These are phyloP conservation scores for Bacidia rubella DNA, from an alignment of 495 filamentous ascomycete genomes.

Conservation along the genomic window DNA sequence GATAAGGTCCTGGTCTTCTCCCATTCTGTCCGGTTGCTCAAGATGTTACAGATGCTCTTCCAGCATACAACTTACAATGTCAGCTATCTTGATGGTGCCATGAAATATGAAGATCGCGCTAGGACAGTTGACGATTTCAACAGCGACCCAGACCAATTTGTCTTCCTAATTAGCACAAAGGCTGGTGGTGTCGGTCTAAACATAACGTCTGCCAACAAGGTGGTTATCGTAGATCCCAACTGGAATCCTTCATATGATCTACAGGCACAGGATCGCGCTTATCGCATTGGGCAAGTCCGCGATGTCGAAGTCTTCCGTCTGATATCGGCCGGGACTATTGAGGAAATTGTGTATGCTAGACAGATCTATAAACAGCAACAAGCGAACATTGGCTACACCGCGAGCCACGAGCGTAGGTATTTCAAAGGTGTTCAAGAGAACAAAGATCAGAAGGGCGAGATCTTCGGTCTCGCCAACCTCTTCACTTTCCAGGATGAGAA, in stretches of 20 bases:
- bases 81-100: conserved; percentile 77
- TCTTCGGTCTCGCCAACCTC: conserved; percentile 84
- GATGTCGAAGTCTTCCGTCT: conserved; percentile 96
- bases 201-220: conserved; percentile 96
- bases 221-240: conserved; percentile 93
- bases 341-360: conserved; percentile 92
- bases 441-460: conserved; percentile 71
- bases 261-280: conserved; percentile 93
- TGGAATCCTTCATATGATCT: conserved; percentile 94
- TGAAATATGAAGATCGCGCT: conserved; percentile 72
- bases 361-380: conserved; percentile 99
- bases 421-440: conserved; percentile 90
- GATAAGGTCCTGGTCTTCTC: conserved; percentile 95
- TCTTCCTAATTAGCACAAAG: conserved; percentile 90
- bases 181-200: conserved; percentile 86
- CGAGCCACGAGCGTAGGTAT: conserved; percentile 81
- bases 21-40: conserved; percentile 72
- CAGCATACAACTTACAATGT: conserved; percentile 82
- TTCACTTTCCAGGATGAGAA: conserved; percentile 71
- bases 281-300: conserved; percentile 82
- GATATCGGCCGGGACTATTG: conserved; percentile 85
- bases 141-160: conserved; percentile 73
- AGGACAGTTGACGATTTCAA: conserved; percentile 84
- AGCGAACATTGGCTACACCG: conserved; percentile 93
- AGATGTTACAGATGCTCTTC: conserved; percentile 79